phyloP scores from a whole-genome alignment of 768 basidiomycete genomes.

The Xerocomus spinulosus region DNA sequence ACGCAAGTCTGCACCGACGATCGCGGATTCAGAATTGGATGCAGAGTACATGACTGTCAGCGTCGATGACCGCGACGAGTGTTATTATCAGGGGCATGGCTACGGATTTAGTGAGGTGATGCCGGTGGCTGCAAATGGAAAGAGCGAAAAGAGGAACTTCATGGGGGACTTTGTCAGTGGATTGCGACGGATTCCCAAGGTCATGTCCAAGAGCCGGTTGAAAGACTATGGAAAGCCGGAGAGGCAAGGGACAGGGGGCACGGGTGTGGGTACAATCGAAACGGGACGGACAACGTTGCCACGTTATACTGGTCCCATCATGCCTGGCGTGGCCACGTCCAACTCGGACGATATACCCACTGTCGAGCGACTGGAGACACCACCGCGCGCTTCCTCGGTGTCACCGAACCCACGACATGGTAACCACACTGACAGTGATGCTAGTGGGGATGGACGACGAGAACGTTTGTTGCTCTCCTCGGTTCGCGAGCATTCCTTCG shows the following conservation, averaged over 20 bases:
- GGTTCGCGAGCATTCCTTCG: conserved; percentile 22
- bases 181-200: conserved; percentile 29
- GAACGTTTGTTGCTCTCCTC: conserved; percentile 24
- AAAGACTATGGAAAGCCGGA: conserved; percentile 23
- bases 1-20: conserved; percentile 28
- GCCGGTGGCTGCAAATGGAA: conserved; percentile 19
- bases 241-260: conserved; percentile 14
- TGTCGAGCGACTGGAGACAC: conserved; percentile 25
- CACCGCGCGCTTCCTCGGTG: conserved; percentile 22
- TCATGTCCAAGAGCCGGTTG: conserved; percentile 30
- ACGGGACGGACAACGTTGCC: conserved; percentile 11
- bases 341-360: conserved; percentile 29
- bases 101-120: conserved; percentile 25
- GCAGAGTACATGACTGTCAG: conserved; percentile 34
- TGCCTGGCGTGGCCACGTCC: conserved; percentile 16
- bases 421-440: conserved; percentile 17
- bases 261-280: conserved; percentile 3
- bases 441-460: conserved; percentile 20
- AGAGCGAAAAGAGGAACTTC: conserved; percentile 30
- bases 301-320: conserved; percentile 20
- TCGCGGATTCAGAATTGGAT: conserved; percentile 30
- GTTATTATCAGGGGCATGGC: conserved; percentile 14
- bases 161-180: conserved; percentile 30
- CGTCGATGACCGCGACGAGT: conserved; percentile 22
- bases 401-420: conserved; percentile 19